A percentile compares a stretch with the other conserved stretches of the same genome.
phyloP scores from a whole-genome alignment of 2,329 filamentous ascomycete genomes.

The Fusarium sp. region DNA sequence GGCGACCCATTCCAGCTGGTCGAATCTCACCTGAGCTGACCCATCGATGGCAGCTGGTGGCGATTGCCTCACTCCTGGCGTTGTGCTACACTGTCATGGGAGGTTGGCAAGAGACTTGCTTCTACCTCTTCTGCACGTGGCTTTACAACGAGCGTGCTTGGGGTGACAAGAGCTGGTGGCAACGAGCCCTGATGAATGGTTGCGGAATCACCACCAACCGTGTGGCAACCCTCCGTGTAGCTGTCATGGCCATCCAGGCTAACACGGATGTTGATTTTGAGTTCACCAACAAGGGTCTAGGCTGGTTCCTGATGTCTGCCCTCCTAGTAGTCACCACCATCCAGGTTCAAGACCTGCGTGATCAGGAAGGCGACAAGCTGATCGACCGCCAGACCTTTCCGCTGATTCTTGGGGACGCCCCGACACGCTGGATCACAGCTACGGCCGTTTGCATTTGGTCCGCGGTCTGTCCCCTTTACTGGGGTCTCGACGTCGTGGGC shows the following conservation, averaged over 20 bases:
- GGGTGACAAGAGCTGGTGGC: slow-evolving; percentile 47
- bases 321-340: slow-evolving; percentile 42
- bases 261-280: slow-evolving; percentile 4
- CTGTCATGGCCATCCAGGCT: slow-evolving; percentile 13
- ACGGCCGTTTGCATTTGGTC: slow-evolving; percentile 32
- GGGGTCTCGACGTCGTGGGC: slow-evolving; percentile 18
- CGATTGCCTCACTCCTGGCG: slow-evolving; percentile 39
- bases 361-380: slow-evolving; percentile 40
- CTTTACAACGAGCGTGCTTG: slow-evolving; percentile 56
- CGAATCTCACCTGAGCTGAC: slow-evolving; percentile 44
- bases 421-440: slow-evolving; percentile 36
- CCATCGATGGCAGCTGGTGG: slow-evolving; percentile 36
- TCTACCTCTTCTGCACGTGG: slow-evolving; percentile 50
- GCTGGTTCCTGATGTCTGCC: slow-evolving; percentile 36
- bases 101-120: slow-evolving; percentile 44
- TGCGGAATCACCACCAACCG: slow-evolving; percentile 40
- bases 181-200: slow-evolving; percentile 37
- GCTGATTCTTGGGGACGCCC: slow-evolving; percentile 38
- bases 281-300: slow-evolving; percentile 29
- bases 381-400: slow-evolving; percentile 41
- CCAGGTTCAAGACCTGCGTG: slow-evolving; percentile 42
- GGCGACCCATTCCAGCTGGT: slow-evolving; percentile 46
- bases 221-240: slow-evolving; percentile 31
- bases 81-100: slow-evolving; percentile 36
- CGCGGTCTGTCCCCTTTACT: slow-evolving; percentile 30